Conservation (phyloP, 2,329 filamentous ascomycete species). For the Tolypocladium paradoxum region DNA sequence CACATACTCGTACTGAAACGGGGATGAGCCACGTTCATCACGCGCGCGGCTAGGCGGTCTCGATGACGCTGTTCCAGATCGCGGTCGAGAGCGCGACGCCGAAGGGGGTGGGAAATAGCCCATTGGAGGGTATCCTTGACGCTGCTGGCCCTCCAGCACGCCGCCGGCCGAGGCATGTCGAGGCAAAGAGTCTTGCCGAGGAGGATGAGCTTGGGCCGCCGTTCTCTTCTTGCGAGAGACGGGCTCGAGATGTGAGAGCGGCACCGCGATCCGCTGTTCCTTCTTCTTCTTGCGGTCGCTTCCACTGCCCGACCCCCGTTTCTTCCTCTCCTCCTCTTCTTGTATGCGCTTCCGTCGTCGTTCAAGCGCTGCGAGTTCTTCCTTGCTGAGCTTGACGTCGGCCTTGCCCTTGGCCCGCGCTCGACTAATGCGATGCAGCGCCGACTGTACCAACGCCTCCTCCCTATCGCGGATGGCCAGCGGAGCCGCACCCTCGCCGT, state of each 20-base stretch:
- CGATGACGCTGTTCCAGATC: slow-evolving; percentile 31
- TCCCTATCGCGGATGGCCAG: slow-evolving; percentile 54
- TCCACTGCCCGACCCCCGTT: slow-evolving; percentile 31
- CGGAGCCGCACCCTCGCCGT: slow-evolving; percentile 42
- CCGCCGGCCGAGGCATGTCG: slow-evolving; percentile 28
- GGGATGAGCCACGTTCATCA: slow-evolving; percentile 27
- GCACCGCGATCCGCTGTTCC: slow-evolving; percentile 40
- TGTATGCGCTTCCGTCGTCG: slow-evolving; percentile 51
- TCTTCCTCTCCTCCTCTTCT: slow-evolving; percentile 51
- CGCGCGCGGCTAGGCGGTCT: slow-evolving; percentile 20
- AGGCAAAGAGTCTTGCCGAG: slow-evolving; percentile 23
- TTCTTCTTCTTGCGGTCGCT: slow-evolving; percentile 27
- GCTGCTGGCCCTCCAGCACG: slow-evolving; percentile 23
- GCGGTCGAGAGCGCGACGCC: slow-evolving; percentile 27
- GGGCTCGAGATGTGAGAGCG: slow-evolving; percentile 39
- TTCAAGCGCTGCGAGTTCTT: slow-evolving; percentile 73
- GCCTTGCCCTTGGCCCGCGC: slow-evolving; percentile 66
- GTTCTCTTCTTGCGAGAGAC: slow-evolving; percentile 25
- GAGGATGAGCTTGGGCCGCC: slow-evolving; percentile 9
- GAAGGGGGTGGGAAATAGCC: slow-evolving; percentile 40
- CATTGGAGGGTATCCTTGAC: slow-evolving; percentile 32
- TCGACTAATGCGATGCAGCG: slow-evolving; percentile 67
- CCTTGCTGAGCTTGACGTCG: slow-evolving; percentile 69
- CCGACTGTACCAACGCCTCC: slow-evolving; percentile 65
- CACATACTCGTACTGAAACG: slow-evolving; percentile 36